Evolutionary conservation across 2,329 filamentous ascomycete genomes (phyloP), one percentile per base, ranked within the genome.

Genomic region (Aspergillus udagawae): DNA sequence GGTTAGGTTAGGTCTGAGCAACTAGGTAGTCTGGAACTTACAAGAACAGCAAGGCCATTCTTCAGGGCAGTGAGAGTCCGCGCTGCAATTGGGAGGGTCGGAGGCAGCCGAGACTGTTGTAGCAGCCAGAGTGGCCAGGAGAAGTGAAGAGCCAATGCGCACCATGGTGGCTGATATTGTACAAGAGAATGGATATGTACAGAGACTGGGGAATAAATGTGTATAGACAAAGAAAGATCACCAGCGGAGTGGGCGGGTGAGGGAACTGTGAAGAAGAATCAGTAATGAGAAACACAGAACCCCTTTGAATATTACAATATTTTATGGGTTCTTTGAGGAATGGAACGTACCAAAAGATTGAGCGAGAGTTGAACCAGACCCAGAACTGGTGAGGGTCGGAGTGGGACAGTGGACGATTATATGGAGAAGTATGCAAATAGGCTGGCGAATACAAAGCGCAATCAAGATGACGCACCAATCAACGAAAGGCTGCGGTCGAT

Each of bases 11-110:
- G 23, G 8, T 52, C n/a, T 9, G 29, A 45, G 20, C 21, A 47
- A 23, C 21, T 14, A 21, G 8, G 45, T 20, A 49, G 45, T n/a
- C 25, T 25, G 10, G 29, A 85, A 85, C 88, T 80, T 80, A 92
- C 89, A 87, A 57, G 89, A 91, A 74, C 90, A 92, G 79, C 90
- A 92, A 29, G 88, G 90, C n/a, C 83, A 77, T 48, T 84, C 81
- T 67, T 87, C 73, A 8, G 91, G 90, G 71, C 92, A 96, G 62
- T 86, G 72, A 51, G 84, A 73, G 72, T 77, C 70, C 62, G 72
- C 60, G 68, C 73, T 73, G 70, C 79, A 79, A 17, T 58, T 63
- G 28, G 54, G 63, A 20, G 71, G 65, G 28, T 54, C 49, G 47
- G 51, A 42, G 12, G n/a, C 21, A 28, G 72, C 72, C 51, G 68